Conservation (phyloP, 306 rosid species). For the Rosa chinensis region DNA sequence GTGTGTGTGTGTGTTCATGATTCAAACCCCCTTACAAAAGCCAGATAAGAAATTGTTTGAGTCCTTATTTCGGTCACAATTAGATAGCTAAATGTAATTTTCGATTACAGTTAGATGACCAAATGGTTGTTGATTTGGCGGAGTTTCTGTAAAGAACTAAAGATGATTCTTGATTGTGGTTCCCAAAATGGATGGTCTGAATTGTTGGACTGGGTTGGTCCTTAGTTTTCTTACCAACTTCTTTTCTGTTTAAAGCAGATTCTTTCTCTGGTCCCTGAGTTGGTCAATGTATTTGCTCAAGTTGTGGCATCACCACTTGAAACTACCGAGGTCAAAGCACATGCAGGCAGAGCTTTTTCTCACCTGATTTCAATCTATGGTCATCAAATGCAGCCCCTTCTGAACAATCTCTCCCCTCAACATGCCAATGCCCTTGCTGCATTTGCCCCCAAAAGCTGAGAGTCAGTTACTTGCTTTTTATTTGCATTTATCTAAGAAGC, state of each 20-base stretch:
- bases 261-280: conserved; percentile 81
- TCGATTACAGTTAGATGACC: not conserved
- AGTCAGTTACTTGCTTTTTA: conserved; percentile 22
- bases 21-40: not conserved
- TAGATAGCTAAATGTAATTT: not conserved
- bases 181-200: not conserved
- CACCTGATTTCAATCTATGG: conserved; percentile 90
- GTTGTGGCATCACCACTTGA: conserved; percentile 85
- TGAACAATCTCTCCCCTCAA: conserved; percentile 75
- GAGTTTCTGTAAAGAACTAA: not conserved
- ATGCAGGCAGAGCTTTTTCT: conserved; percentile 78
- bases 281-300: conserved; percentile 91
- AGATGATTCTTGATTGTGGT: not conserved
- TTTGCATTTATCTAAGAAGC: conserved; percentile 13
- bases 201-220: not conserved
- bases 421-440: conserved; percentile 90
- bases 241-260: conserved; percentile 57
- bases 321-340: conserved; percentile 79
- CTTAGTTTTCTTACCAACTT: conserved; percentile 18
- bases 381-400: conserved; percentile 88
- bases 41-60: not conserved
- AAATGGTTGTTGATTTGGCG: not conserved
- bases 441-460: conserved; percentile 68
- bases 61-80: not conserved
- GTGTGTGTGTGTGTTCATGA: no score